A percentile compares a stretch with the other conserved stretches of the same genome.
Evolutionary conservation across 306 rosid genomes (phyloP).

Genomic region (Fragaria iinumae): DNA sequence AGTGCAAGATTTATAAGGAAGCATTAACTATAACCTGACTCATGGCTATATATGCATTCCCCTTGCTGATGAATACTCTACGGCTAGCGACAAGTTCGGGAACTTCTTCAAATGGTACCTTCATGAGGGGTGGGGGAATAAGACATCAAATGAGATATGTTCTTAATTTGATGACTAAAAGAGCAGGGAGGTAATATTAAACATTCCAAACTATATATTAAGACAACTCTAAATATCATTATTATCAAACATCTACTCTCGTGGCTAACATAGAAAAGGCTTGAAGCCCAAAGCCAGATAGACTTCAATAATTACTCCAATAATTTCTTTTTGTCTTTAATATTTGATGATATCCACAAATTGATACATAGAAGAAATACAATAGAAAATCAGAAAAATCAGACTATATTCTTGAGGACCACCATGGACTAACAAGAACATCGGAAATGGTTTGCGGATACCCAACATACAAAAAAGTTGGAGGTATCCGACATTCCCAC

Average conservation of each 20-base stretch:
- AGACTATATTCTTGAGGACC: not conserved
- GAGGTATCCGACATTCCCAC: not conserved
- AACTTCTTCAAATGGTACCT: conserved; percentile 97
- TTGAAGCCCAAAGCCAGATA: not conserved
- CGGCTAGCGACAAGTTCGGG: conserved; percentile 93
- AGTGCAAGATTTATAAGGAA: conserved; percentile 19
- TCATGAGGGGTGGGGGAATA: conserved; percentile 20
- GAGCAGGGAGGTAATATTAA: not conserved
- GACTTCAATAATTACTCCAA: not conserved
- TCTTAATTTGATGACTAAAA: conserved; percentile 2
- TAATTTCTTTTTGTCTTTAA: not conserved
- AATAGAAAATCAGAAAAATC: not conserved
- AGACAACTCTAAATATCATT: conserved; percentile 11
- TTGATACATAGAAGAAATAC: not conserved
- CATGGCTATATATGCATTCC: conserved; percentile 78
- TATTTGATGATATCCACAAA: not conserved
- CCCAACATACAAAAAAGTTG: not conserved
- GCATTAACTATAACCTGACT: conserved; percentile 61
- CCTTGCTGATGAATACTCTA: conserved; percentile 70
- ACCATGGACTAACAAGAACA: conserved; percentile 3
- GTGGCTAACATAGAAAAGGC: not conserved
- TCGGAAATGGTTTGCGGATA: not conserved
- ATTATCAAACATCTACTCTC: conserved; percentile 5
- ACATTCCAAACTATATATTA: conserved; percentile 6
- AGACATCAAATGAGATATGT: conserved; percentile 17